Evolutionary conservation across 2,329 filamentous ascomycete species (phyloP), one percentile per base, ranked within the genome.

Genomic region (Penicillium freii): DNA sequence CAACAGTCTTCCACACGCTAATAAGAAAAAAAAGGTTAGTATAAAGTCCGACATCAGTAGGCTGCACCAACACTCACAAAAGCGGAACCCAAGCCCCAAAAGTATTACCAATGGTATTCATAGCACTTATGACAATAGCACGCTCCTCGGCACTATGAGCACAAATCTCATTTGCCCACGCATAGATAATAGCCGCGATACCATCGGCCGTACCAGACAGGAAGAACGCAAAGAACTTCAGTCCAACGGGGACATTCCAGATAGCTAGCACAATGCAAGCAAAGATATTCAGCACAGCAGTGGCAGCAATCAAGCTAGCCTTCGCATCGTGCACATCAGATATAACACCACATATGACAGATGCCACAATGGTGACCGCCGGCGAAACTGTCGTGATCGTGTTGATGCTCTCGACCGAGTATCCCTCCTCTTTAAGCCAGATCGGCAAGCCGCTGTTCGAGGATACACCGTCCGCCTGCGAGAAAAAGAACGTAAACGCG

Each of bases 71-170:
- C 2, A 58, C 64, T 58, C 50, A 65, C 64, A 66, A 68, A 38
- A 67, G 58, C 17, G 66, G 68, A 38, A 69, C 55, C 66, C 67
- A 70, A 43, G 68, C 62, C 27, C 67, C 68, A 58, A 69, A 69
- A 1, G 67, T 64, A 63, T 69, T 69, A 1, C 73, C 73, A 19
- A 76, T 55, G 0, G 73, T 75, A 36, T 67, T 67, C 62, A 65
- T 64, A 0, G 64, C 57, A 59, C 64, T 66, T 36, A 66, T 64
- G 10, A 66, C 64, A 27, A 66, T 40, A 7, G 64, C 64, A 23
- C 65, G 57, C 45, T 67, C 65, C 56, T 67, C 65, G 0, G 65
- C 67, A 69, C 73, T 73, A 69, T 75, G 27, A 52, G 73, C 43
- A 65, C 65, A 66, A 13, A 67, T 64, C 45, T 66, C 65, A 46